phyloP scores from a whole-genome alignment of 2,329 filamentous ascomycete genomes.

The Biscogniauxia sp. region DNA sequence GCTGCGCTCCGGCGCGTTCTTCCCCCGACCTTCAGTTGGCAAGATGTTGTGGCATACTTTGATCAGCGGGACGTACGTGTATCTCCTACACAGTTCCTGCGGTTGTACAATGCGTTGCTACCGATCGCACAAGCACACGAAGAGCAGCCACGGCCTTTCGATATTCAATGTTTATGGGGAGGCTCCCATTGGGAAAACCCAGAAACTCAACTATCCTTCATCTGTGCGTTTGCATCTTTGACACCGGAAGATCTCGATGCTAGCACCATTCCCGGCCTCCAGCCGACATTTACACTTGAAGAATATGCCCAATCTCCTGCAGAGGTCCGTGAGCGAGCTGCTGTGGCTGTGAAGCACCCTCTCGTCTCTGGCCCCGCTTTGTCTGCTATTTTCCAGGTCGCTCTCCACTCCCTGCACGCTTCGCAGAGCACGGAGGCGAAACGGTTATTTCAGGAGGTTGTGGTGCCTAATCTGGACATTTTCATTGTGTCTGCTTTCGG shows the following conservation, averaged over 20 bases:
- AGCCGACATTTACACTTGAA: conserved; percentile 69
- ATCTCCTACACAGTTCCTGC: conserved; percentile 75
- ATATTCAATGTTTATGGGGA: conserved; percentile 88
- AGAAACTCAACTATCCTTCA: conserved; percentile 89
- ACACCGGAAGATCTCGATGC: conserved; percentile 76
- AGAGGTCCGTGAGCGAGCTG: conserved; percentile 51
- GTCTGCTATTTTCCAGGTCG: conserved; percentile 64
- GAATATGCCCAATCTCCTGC: conserved; percentile 50
- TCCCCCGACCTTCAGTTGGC: conserved; percentile 64
- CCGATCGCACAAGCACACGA: conserved; percentile 60
- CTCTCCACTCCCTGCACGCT: conserved; percentile 58
- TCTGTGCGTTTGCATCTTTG: conserved; percentile 80
- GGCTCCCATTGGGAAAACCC: conserved; percentile 77
- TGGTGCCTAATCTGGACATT: conserved; percentile 72
- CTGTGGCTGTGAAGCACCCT: conserved; percentile 73
- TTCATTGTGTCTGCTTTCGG: conserved; percentile 77
- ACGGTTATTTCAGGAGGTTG: conserved; percentile 63
- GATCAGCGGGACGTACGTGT: conserved; percentile 76
- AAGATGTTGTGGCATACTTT: conserved; percentile 73
- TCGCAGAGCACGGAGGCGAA: conserved; percentile 64
- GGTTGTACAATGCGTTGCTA: conserved; percentile 75
- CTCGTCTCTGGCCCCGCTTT: conserved; percentile 86
- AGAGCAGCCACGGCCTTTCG: conserved; percentile 58
- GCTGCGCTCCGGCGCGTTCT: conserved; percentile 62
- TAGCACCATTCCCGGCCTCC: conserved; percentile 77